Base-by-base conservation (phyloP, 768 basidiomycete species). In the Neoboletus brunneissimus region DNA sequence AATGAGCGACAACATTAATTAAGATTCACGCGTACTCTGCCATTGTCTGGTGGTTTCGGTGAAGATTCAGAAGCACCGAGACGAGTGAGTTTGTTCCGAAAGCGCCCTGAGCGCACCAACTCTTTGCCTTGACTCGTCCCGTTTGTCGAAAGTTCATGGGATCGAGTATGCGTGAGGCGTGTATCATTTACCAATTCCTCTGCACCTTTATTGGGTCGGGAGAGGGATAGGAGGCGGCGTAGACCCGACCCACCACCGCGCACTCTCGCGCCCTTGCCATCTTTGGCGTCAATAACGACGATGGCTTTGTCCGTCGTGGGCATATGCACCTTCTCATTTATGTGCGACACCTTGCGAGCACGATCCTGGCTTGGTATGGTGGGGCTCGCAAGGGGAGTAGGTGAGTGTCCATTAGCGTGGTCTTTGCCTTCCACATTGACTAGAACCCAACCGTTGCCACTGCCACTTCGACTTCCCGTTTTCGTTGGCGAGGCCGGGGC, bases 381-480 rank as follows among this genome's bases (percentile, higher is more conserved):
- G 22, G 69, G 65, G 20, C 70, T 64, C 16, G 53, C 53, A 46
- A 63, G 59, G 48, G 64, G 67, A 44, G 63, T 63, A 16, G 65
- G 45, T 9, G 56, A 55, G 34, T 71, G 67, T 40, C 61, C 64
- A 37, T 60, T 62, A 43, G 49, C 55, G 43, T 70, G 74, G 48
- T 69, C 71, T 58, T 72, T 71, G 31, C 77, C 76, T 56, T 84
- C 84, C 16, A 86, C 79, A 50, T 84, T 86, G 37, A 87, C 81
- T 25, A 87, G 72, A 2, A 87, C 85, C 85, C 85, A 87, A 25
- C 85, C 85, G 62, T 82, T 74, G 16, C 79, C 78, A 43, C 73
- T 76, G 41, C 73, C 73, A 46, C 72, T 72, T 55, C 65, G 61
- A 50, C 64, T 66, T 27, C 66, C 71, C 41, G 73, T 63, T 62